These are phyloP conservation scores for Triticum monococcum DNA, from an alignment of 176 grass and related monocot genomes.

Conservation along the genomic window DNA sequence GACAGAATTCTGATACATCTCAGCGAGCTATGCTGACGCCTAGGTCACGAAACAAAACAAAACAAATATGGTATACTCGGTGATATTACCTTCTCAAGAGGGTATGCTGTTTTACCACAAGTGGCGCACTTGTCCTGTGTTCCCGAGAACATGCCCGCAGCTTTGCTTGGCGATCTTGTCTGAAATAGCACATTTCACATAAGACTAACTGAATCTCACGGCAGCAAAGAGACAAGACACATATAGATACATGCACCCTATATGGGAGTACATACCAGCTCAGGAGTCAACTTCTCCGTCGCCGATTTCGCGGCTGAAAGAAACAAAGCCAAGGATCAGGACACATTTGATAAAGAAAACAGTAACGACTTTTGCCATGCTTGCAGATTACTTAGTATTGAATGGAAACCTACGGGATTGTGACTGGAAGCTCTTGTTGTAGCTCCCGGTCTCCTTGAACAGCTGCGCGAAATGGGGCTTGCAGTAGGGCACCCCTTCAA, in stretches of 20 bases:
- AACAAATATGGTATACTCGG: not conserved
- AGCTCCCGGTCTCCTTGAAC: constrained; percentile 85
- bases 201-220: not conserved
- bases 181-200: constrained; percentile 34
- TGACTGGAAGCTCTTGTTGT: constrained; percentile 85
- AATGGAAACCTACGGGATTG: constrained; percentile 40
- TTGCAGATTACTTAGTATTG: not conserved
- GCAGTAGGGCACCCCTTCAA: constrained; percentile 88
- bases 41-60: not conserved
- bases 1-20: not conserved
- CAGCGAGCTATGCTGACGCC: not conserved
- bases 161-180: constrained; percentile 93
- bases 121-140: constrained; percentile 98
- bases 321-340: not conserved
- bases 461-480: constrained; percentile 94
- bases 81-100: constrained; percentile 84
- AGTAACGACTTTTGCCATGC: not conserved
- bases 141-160: constrained; percentile 88
- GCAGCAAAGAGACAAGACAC: not conserved
- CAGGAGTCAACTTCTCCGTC: constrained; percentile 50
- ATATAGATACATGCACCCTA: not conserved
- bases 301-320: constrained; percentile 70
- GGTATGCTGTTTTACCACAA: constrained; percentile 93
- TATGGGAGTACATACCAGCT: constrained; percentile 45
- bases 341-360: not conserved